Evolutionary conservation across 306 rosid genomes (phyloP), one percentile per base, ranked within the genome.

Genomic region (Pterocarpus santalinus): DNA sequence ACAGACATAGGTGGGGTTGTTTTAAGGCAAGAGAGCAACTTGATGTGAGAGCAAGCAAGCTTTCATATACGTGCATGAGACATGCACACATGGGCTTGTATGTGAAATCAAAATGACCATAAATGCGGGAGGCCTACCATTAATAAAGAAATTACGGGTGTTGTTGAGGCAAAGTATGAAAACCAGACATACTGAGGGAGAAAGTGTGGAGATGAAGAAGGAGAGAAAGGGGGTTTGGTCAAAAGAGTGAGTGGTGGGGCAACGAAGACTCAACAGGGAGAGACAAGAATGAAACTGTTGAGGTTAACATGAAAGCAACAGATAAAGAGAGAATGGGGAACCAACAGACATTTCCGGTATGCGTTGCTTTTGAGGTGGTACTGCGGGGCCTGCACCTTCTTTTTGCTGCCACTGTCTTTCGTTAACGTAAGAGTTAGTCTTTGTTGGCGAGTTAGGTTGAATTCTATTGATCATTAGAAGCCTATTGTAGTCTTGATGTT

Each of bases 361-460:
- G 80, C 88, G 76, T 88, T 82, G 84, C 94, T 90, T 92, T 88
- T 90, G 81, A 85, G 88, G 89, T 86, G 86, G 77, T 66, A n/a
- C 36, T 52, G 83, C n/a, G 7, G 82, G 89, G 75, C 84, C 88
- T 82, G 73, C 88, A 10, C 72, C 55, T 78, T 68, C 83, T 86
- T 84, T 67, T 76, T 80, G 84, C 17, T 62, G 32, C 63, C 87
- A 77, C 76, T 73, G 73, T 82, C 86, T 83, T 74, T 70, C 69
- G 81, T 78, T 84, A 17, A 55, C 61, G 11, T 43, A 43, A 43
- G 49, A 43, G 49, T 43, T 5, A 4, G 58, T 13, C 14, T 15
- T n/a, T 55, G 28, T 4, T 5, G 22, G n/a, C n/a, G 30, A 55
- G 61, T 55, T 55, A 14, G 58, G 58, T 52, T 52, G 2, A 15